Base-by-base conservation (phyloP, 106 monocot genomes). In the Triglochin maritima region DNA sequence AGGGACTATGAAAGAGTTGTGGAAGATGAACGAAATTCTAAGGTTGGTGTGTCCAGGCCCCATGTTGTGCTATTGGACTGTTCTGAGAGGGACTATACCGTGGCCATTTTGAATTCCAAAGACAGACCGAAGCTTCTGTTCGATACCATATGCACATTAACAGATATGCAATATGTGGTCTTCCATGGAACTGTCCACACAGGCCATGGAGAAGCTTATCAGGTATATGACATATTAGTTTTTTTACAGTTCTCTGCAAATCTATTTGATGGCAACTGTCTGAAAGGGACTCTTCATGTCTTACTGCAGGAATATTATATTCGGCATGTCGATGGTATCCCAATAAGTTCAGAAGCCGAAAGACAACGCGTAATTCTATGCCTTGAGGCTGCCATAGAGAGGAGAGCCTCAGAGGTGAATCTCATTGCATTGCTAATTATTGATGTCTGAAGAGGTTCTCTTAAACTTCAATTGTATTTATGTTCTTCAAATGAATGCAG, bases 121-220 rank as follows among this genome's bases (percentile, higher is more conserved):
- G 79, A 79, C 15, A 52, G 79, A 15, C 79, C 74, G 7, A 79
- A 79, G 51, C 79, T 79, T 16, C 64, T 79, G 29, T 79, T 79
- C 43, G 79, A 79, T 17, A 70, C 69, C 3, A 46, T 79, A 17
- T 79, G 79, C 45, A 69, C 79, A 1, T 50, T 79, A 9, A 69
- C 74, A 0, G 79, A 79, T 49, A 74, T 79, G 74, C 62, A 74
- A 13, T 79, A 69, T 45, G 73, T 79, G 9, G 79, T 79, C 12
- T 79, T 79, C 64, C 79, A 79, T 59, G 79, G 64, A n/a, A 74
- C 73, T 2, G 46, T 79, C 44, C 42, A 69, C 57, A 48, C 79
- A 2, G 49, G n/a, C 3, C 44, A 47, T 3, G 9, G 6, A 4
- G 74, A 74, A 59, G 73, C 79, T 12, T 70, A 61, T 54, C 79